These are phyloP conservation scores for Sporothrix euskadiensis DNA, from an alignment of 2,329 filamentous ascomycete genomes.

Conservation along the genomic window DNA sequence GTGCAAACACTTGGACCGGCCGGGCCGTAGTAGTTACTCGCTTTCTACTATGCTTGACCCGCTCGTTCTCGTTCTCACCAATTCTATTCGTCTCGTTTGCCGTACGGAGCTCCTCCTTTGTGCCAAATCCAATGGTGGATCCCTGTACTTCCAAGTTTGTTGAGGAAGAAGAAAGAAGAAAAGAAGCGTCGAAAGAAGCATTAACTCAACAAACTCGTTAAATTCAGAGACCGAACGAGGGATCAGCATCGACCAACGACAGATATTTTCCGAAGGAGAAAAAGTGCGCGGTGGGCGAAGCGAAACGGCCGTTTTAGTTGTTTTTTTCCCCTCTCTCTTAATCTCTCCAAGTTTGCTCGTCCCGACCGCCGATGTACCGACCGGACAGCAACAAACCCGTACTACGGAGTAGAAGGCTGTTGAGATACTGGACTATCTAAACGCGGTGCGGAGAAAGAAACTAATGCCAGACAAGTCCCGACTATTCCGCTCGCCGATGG, in stretches of 20 bases:
- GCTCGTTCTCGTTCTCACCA: neutral
- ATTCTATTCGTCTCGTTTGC: neutral
- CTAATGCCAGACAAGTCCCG: neutral
- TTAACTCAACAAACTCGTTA: neutral
- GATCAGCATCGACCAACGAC: neutral
- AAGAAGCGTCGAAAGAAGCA: neutral
- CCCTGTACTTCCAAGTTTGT: neutral
- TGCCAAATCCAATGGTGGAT: neutral
- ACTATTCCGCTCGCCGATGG: slow-evolving; percentile 10
- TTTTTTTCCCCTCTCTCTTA: neutral
- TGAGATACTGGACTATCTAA: neutral
- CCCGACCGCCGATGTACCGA: neutral
- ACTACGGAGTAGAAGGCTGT: neutral
- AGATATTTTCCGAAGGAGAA: neutral
- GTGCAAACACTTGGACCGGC: slow-evolving; percentile 6
- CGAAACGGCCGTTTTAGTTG: no score
- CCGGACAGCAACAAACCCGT: neutral
- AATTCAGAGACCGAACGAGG: neutral
- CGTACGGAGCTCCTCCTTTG: neutral
- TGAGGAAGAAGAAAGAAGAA: neutral
- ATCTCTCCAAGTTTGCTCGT: neutral
- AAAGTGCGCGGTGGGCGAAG: neutral
- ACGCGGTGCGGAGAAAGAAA: neutral
- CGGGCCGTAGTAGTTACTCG: neutral
- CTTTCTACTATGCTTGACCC: neutral